Evolutionary conservation across 441 rosid species (phyloP).

Genomic region (Metrosideros polymorpha): DNA sequence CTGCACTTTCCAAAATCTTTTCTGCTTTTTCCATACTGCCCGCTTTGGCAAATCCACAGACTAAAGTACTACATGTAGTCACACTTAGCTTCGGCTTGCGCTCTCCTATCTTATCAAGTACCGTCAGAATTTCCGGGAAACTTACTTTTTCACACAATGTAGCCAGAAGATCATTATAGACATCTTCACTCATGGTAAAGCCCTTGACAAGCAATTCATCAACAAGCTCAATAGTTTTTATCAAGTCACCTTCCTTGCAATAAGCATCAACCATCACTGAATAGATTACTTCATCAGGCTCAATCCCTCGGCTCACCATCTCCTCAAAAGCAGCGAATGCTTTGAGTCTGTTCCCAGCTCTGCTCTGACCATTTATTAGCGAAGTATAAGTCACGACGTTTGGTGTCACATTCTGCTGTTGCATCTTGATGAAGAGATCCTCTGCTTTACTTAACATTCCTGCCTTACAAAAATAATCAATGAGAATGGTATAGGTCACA

Average conservation of each 20-base stretch:
- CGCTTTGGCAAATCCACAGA: slow-evolving; percentile 32
- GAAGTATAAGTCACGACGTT: slow-evolving; percentile 35
- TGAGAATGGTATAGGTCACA: slow-evolving; percentile 48
- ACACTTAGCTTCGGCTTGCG: slow-evolving; percentile 33
- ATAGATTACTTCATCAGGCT: slow-evolving; percentile 47
- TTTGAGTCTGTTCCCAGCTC: slow-evolving; percentile 24
- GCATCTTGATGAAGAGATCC: slow-evolving; percentile 35
- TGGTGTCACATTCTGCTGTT: slow-evolving; percentile 28
- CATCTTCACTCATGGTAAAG: slow-evolving; percentile 15
- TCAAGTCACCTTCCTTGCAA: slow-evolving; percentile 35
- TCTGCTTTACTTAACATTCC: slow-evolving; percentile 37
- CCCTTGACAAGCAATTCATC: slow-evolving; percentile 42
- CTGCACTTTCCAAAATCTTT: slow-evolving; percentile 39
- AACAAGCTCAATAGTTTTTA: slow-evolving; percentile 30
- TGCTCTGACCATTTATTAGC: slow-evolving; percentile 35
- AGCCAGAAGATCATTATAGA: slow-evolving; percentile 14
- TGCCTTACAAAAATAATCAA: slow-evolving; percentile 38
- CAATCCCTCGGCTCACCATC: slow-evolving; percentile 33
- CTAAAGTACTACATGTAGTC: slow-evolving; percentile 33
- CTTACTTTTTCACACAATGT: slow-evolving; percentile 13
- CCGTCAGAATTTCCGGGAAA: slow-evolving; percentile 11
- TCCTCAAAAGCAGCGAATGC: slow-evolving; percentile 36
- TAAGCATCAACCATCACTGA: slow-evolving; percentile 27
- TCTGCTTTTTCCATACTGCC: slow-evolving; percentile 37
- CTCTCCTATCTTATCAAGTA: slow-evolving; percentile 27